Evolutionary conservation across 768 basidiomycete genomes (phyloP), one percentile per base, ranked within the genome.

Genomic region (Boletus rex-veris): DNA sequence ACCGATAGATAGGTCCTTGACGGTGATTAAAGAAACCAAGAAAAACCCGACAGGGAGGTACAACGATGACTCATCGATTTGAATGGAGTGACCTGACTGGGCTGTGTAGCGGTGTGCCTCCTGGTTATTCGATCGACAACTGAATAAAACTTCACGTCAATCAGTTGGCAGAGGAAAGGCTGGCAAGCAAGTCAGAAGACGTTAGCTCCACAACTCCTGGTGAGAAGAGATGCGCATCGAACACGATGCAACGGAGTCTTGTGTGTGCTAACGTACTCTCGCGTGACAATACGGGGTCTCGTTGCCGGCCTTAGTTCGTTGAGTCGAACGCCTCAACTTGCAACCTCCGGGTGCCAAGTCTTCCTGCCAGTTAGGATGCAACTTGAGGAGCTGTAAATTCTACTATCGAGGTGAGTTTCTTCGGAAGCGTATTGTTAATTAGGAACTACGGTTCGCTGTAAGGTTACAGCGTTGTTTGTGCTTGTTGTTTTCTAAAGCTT

Each of bases 261-360:
- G 37, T 8, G 21, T 16, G 11, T 10, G 21, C 15, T 72, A 55
- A 43, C 66, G 46, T 47, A 64, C 58, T 36, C 51, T 38, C 19
- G 60, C 58, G 49, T 60, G 57, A 58, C 18, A 5, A 2, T 10
- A 30, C 12, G 26, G 37, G 15, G n/a, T 40, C 39, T 31, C 41
- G 11, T 12, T 6, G 33, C 33, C 33, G 14, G 33, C 14, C 33
- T 5, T 10, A 6, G 14, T 14, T 35, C 33, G 10, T 14, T 14
- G 33, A 6, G 14, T 14, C 12, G 33, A 14, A 12, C 33, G 12
- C 33, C 33, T 14, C 33, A 35, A 35, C 2, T 35, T 35, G 33
- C 11, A 35, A 2, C 11, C 12, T 35, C 33, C 5, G 14, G 14
- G 6, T 35, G 33, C 12, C 4, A 14, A 35, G 14, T 14, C 14